Conservation (phyloP, 2,329 filamentous ascomycete species). For the Grosmannia penicillata region DNA sequence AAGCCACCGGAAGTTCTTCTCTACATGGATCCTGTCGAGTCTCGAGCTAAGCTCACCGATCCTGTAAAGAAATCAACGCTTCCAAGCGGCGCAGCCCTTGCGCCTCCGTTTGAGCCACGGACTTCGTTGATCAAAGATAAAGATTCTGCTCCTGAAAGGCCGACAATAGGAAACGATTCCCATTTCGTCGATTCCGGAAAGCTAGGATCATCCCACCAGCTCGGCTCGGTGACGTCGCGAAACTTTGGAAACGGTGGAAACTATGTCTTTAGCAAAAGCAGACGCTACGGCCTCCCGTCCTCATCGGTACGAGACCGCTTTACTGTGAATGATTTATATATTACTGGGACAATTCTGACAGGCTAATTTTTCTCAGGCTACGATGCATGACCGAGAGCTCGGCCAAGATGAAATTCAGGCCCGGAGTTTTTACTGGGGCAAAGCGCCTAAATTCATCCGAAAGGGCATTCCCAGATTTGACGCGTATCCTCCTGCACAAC, state of each 20-base stretch:
- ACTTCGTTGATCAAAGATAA: background rate
- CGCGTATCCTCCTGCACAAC: conserved; percentile 36
- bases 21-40: conserved; percentile 16
- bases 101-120: conserved; percentile 33
- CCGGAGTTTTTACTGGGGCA: conserved; percentile 46
- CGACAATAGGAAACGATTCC: too few species aligned
- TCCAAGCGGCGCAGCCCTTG: conserved; percentile 30
- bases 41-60: conserved; percentile 12
- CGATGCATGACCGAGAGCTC: conserved; percentile 39
- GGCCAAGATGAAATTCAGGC: conserved; percentile 44
- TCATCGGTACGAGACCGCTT: too few species aligned
- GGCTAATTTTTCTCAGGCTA: too few species aligned
- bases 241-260: background rate
- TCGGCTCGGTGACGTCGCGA: too few species aligned
- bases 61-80: conserved; percentile 21
- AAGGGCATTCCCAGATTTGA: conserved; percentile 47
- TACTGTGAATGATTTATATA: too few species aligned
- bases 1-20: conserved; percentile 10
- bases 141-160: background rate
- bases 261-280: background rate
- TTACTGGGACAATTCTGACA: too few species aligned
- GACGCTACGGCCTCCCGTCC: conserved; percentile 1
- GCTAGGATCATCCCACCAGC: too few species aligned
- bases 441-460: conserved; percentile 32
- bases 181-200: too few species aligned